These are phyloP conservation scores for Stagonosporopsis rhizophila DNA, from an alignment of 2,329 filamentous ascomycete genomes.

Conservation along the genomic window DNA sequence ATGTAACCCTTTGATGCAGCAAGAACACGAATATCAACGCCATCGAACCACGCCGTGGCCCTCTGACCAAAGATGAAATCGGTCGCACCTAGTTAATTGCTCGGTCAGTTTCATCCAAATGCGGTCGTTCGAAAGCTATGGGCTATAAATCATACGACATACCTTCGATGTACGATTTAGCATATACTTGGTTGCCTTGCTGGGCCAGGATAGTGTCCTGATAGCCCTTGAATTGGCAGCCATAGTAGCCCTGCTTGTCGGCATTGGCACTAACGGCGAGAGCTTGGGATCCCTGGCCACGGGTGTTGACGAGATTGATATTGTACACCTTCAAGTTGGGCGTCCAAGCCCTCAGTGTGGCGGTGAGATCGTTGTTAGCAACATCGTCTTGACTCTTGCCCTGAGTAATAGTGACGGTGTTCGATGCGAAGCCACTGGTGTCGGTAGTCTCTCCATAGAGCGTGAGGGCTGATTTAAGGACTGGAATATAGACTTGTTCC, in stretches of 20 bases:
- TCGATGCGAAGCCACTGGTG: slow-evolving; percentile 56
- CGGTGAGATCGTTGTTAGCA: slow-evolving; percentile 62
- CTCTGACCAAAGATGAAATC: slow-evolving; percentile 68
- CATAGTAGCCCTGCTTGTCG: slow-evolving; percentile 64
- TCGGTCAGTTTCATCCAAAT: background rate
- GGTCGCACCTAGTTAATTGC: slow-evolving; percentile 48
- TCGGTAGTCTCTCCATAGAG: slow-evolving; percentile 68
- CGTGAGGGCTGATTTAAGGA: slow-evolving; percentile 58
- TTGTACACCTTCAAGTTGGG: slow-evolving; percentile 68
- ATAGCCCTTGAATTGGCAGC: slow-evolving; percentile 61
- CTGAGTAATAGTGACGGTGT: slow-evolving; percentile 64
- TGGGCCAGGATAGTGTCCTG: slow-evolving; percentile 61
- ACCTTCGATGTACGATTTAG: slow-evolving; percentile 63
- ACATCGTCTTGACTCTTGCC: slow-evolving; percentile 56
- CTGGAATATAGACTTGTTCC: slow-evolving; percentile 65
- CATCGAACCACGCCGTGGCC: slow-evolving; percentile 61
- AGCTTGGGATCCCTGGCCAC: slow-evolving; percentile 59
- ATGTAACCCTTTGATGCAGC: slow-evolving; percentile 51
- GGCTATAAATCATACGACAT: no score
- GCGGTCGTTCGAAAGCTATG: background rate
- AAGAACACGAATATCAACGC: slow-evolving; percentile 57
- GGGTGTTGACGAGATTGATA: slow-evolving; percentile 59
- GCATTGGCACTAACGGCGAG: slow-evolving; percentile 62
- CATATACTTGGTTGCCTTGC: slow-evolving; percentile 63
- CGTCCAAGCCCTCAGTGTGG: slow-evolving; percentile 58